Evolutionary conservation across 345 rosid genomes (phyloP).

Genomic region (Acer negundo): DNA sequence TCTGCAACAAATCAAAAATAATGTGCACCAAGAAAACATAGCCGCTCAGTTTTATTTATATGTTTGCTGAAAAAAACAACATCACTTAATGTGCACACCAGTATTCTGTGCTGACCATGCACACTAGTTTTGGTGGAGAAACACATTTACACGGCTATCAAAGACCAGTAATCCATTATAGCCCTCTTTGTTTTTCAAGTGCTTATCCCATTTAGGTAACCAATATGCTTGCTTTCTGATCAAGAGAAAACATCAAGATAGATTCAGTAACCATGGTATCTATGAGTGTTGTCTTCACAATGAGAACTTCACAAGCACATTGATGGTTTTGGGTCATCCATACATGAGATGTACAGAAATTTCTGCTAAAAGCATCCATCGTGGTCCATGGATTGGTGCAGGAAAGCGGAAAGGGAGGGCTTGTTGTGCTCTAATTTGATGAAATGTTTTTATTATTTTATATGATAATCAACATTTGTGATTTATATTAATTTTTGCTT

Average conservation of each 20-base stretch:
- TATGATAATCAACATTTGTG: slow-evolving; percentile 8
- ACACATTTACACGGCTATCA: background rate
- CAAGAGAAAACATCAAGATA: background rate
- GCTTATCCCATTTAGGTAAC: background rate
- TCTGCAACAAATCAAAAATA: background rate
- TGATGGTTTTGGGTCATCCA: background rate
- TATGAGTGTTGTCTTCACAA: background rate
- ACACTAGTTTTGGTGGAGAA: background rate
- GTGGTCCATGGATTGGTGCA: background rate
- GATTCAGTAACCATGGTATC: background rate
- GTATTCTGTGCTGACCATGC: background rate
- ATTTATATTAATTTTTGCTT: background rate
- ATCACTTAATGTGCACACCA: background rate
- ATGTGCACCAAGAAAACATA: background rate
- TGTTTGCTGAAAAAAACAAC: background rate
- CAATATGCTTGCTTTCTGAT: background rate
- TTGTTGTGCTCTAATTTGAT: background rate
- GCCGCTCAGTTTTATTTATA: background rate
- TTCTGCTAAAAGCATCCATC: background rate
- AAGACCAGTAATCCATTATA: background rate
- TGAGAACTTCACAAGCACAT: background rate
- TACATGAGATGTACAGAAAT: background rate
- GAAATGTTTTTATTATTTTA: background rate
- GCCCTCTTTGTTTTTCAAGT: background rate
- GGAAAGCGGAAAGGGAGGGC: background rate